Evolutionary conservation across 768 basidiomycete species (phyloP).

Genomic region (Mycena sanguinolenta): DNA sequence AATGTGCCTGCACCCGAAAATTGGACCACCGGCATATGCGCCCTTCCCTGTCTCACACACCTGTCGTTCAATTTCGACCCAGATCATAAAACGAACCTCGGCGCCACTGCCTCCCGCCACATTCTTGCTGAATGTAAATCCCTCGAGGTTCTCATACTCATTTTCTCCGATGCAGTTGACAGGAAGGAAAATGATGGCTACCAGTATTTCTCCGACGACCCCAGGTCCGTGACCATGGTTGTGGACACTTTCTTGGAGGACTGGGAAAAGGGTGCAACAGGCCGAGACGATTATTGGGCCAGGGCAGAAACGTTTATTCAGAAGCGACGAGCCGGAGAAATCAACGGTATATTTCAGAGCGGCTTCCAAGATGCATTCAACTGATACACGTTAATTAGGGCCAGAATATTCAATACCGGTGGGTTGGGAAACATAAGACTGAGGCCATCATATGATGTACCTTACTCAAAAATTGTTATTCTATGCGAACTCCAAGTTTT

Average conservation of each 20-base stretch:
- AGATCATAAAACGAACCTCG: too few relatives aligned
- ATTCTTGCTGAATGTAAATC: not conserved
- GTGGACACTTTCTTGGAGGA: not conserved
- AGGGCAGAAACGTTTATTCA: not conserved
- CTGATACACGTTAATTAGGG: not conserved
- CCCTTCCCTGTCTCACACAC: not conserved
- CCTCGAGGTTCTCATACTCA: not conserved
- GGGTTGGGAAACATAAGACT: not conserved
- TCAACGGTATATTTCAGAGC: not conserved
- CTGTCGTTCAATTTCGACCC: too few relatives aligned
- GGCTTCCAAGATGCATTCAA: not conserved
- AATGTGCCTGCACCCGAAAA: not conserved
- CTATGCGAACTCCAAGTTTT: too few relatives aligned
- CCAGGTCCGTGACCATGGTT: not conserved
- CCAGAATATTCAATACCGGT: not conserved
- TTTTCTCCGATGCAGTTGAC: not conserved
- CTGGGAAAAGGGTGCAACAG: not conserved
- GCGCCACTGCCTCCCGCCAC: too few relatives aligned
- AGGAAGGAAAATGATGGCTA: not conserved
- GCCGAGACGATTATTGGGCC: conserved; percentile 9
- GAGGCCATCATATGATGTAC: too few relatives aligned
- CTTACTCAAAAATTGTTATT: too few relatives aligned
- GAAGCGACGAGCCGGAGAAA: conserved; percentile 7
- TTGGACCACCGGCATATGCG: not conserved
- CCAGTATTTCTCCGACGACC: not conserved